phyloP scores from a whole-genome alignment of 2,329 filamentous ascomycete species.

The Dactylellina leptospora region DNA sequence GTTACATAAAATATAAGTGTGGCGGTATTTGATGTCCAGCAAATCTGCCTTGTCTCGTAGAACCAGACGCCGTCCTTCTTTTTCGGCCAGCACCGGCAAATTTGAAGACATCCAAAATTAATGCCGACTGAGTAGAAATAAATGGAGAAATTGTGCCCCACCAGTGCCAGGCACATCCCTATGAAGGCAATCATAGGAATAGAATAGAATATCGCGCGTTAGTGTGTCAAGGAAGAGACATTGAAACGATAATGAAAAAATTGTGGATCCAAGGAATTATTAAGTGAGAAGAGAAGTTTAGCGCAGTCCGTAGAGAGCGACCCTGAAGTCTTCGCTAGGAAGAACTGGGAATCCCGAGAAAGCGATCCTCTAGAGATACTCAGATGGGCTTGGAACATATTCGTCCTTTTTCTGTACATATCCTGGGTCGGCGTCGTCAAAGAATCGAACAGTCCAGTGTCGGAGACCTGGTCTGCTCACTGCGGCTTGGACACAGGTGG shows the following conservation, averaged over 20 bases:
- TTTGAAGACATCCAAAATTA: background rate
- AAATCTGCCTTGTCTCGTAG: too few relatives aligned
- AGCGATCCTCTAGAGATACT: background rate
- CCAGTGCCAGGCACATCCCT: background rate
- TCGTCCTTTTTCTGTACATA: constrained; percentile 13
- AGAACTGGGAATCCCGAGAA: background rate
- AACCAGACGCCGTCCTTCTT: too few relatives aligned
- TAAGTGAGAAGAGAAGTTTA: background rate
- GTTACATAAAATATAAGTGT: background rate
- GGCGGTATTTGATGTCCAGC: background rate
- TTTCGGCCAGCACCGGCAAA: background rate
- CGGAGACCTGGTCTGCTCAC: constrained; percentile 38
- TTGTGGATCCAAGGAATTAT: background rate
- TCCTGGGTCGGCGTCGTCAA: constrained; percentile 13
- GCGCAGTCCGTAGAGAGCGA: background rate
- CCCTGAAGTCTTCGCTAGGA: background rate
- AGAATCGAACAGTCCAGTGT: constrained; percentile 35
- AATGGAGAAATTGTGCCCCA: background rate
- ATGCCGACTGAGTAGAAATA: background rate
- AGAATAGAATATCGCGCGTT: too few relatives aligned
- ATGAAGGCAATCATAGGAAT: background rate
- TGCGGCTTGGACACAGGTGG: constrained; percentile 30
- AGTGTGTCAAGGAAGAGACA: background rate
- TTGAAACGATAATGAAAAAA: background rate
- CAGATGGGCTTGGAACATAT: constrained; percentile 11